A percentile compares a stretch with the other conserved stretches of the same genome.
These are phyloP conservation scores for Aspergillus haitiensis DNA, from an alignment of 495 filamentous ascomycete genomes.

Conservation along the genomic window DNA sequence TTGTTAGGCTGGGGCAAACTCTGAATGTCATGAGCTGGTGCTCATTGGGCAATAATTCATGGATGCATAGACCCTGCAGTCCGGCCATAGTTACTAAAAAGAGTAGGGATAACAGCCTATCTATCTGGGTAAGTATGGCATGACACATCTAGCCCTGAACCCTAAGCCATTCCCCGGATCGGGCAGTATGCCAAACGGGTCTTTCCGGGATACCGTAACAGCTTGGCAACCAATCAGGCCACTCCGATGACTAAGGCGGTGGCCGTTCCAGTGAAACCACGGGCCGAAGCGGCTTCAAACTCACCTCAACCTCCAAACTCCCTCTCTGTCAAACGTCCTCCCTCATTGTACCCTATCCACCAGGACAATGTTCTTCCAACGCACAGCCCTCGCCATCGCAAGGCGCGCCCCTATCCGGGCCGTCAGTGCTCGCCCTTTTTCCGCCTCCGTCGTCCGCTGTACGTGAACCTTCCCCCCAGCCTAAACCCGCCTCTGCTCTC, in stretches of 20 bases:
- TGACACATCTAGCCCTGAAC: slow-evolving; percentile 29
- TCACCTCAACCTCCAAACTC: slow-evolving; percentile 48
- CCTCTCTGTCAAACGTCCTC: slow-evolving; percentile 38
- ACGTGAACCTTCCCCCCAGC: slow-evolving; percentile 34
- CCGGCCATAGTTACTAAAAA: not conserved
- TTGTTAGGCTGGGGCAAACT: slow-evolving; percentile 17
- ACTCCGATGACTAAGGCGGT: slow-evolving; percentile 38
- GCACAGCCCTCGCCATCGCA: slow-evolving; percentile 69
- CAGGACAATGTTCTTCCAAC: slow-evolving; percentile 77
- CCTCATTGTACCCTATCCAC: slow-evolving; percentile 25
- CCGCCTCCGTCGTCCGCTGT: slow-evolving; percentile 50
- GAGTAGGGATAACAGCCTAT: not conserved
- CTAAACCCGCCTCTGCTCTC: slow-evolving; percentile 30
- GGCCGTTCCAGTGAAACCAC: slow-evolving; percentile 25
- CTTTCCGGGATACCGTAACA: slow-evolving; percentile 21
- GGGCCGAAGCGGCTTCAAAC: slow-evolving; percentile 52
- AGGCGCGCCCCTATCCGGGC: slow-evolving; percentile 67
- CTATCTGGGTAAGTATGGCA: not conserved
- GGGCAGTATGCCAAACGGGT: slow-evolving; percentile 29
- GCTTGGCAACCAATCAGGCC: slow-evolving; percentile 37
- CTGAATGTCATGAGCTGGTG: slow-evolving; percentile 14
- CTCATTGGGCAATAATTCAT: not conserved
- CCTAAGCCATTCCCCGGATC: slow-evolving; percentile 29
- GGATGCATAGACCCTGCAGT: not conserved
- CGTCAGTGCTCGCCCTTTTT: slow-evolving; percentile 50